Evolutionary conservation across 2,329 filamentous ascomycete species (phyloP), one percentile per base, ranked within the genome.

Genomic region (Paraphaeosphaeria sporulosa): DNA sequence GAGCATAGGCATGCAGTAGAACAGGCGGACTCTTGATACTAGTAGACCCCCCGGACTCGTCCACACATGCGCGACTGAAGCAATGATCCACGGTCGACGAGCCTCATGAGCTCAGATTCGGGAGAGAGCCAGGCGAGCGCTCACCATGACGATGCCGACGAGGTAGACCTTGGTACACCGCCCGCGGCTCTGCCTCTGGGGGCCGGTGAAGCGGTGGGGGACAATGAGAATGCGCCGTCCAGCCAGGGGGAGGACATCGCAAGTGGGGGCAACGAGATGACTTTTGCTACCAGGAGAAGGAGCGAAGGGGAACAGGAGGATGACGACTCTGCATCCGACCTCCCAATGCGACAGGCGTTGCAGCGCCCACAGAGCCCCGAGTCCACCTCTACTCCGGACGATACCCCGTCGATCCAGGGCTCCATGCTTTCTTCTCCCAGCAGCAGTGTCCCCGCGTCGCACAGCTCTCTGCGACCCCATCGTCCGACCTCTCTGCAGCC

Each of bases 401-500:
- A 96, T 75, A 90, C 92, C 9, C 92, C 92, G 25, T 97, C 94
- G 19, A 76, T 94, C 55, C 91, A 85, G 82, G 85, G 81, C 53
- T 88, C 86, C 12, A 62, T 82, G 55, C 70, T 81, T 17, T 87
- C 86, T 21, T 85, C 92, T 5, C 87, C 89, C n/a, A 86, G 88
- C 40, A 93, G 92, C 78, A 93, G 90, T 71, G 81, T 90, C 40
- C 84, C 93, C 30, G 88, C 89, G 4, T 89, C 90, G 38, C 83
- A 89, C 60, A 88, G 87, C 66, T 89, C 90, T 17, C 85, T 90
- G 59, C 85, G 87, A 21, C 85, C 90, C 65, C 93, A 90, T 68
- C 89, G 92, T 15, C 92, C 90, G 17, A 91, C 91, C 21, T 93
- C 92, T 17, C 90, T 97, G 70, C 89, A 94, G 72, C 94, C 95